phyloP scores from a whole-genome alignment of 805 yeast species.

The Metschnikowia gelsemii region DNA sequence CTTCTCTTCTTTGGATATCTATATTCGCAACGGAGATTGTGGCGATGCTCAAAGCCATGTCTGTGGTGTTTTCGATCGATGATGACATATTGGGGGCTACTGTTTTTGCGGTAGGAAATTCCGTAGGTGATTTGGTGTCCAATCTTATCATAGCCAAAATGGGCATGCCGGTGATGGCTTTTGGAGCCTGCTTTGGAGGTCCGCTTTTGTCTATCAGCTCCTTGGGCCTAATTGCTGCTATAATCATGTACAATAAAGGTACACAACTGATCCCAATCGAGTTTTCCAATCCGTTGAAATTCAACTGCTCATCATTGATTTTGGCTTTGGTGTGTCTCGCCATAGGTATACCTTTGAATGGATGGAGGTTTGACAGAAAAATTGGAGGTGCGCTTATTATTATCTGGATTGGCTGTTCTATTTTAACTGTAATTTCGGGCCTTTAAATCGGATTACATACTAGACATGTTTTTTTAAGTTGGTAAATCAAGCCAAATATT shows the following conservation, averaged over 20 bases:
- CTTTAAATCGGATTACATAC: not conserved
- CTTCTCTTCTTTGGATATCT: constrained; percentile 69
- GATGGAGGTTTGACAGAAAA: constrained; percentile 35
- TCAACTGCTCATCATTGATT: constrained; percentile 16
- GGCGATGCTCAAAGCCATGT: constrained; percentile 57
- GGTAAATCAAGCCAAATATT: not conserved
- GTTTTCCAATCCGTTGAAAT: constrained; percentile 16
- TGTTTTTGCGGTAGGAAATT: constrained; percentile 88
- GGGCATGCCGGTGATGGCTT: constrained; percentile 86
- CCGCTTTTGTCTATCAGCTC: constrained; percentile 83
- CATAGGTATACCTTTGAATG: constrained; percentile 14
- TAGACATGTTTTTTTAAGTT: no score
- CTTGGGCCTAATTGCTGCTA: constrained; percentile 57
- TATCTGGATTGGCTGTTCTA: constrained; percentile 34
- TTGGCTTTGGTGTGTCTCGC: constrained; percentile 14
- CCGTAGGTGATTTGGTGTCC: constrained; percentile 85
- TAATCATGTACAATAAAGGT: constrained; percentile 14
- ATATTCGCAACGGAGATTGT: constrained; percentile 70
- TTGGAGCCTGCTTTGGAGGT: constrained; percentile 95
- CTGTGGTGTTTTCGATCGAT: constrained; percentile 58
- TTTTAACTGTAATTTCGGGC: constrained; percentile 18
- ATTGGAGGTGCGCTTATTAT: constrained; percentile 33
- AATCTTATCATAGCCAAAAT: constrained; percentile 75
- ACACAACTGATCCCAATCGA: constrained; percentile 9
- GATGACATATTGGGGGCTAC: constrained; percentile 86